These are phyloP conservation scores for Dorcoceras hygrometricum DNA, from an alignment of 257 asterid species.

Conservation along the genomic window DNA sequence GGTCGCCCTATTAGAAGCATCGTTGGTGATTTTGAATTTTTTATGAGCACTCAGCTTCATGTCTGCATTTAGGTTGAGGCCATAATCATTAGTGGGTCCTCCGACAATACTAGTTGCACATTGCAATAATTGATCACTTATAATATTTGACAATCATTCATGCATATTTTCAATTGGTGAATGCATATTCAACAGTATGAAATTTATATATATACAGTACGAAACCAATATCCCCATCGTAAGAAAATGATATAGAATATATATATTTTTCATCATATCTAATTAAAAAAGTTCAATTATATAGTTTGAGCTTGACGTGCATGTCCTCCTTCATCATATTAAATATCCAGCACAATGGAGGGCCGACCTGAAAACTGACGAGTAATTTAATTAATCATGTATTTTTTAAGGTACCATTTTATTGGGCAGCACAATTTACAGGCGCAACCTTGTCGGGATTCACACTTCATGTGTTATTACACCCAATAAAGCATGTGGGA, in stretches of 20 bases:
- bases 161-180: background rate
- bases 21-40: constrained; percentile 21
- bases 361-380: background rate
- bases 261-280: too few relatives aligned
- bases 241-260: too few relatives aligned
- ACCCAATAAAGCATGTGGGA: constrained; percentile 69
- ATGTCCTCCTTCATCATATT: too few relatives aligned
- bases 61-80: constrained; percentile 14
- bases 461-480: constrained; percentile 54
- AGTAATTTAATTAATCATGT: too few relatives aligned
- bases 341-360: too few relatives aligned
- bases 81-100: constrained; percentile 1
- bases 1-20: background rate
- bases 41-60: too few relatives aligned
- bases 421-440: constrained; percentile 59
- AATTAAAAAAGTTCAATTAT: too few relatives aligned
- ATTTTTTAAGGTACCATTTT: constrained; percentile 79
- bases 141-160: too few relatives aligned
- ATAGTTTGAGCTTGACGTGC: too few relatives aligned
- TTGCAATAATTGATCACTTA: constrained; percentile 28
- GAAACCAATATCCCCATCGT: too few relatives aligned
- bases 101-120: background rate
- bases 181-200: background rate
- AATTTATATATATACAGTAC: background rate
- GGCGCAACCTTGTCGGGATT: constrained; percentile 65